Percentiles rank a stretch among this genome's conserved stretches.
phyloP scores from a whole-genome alignment of 257 asterid genomes.

The Sherardia arvensis region DNA sequence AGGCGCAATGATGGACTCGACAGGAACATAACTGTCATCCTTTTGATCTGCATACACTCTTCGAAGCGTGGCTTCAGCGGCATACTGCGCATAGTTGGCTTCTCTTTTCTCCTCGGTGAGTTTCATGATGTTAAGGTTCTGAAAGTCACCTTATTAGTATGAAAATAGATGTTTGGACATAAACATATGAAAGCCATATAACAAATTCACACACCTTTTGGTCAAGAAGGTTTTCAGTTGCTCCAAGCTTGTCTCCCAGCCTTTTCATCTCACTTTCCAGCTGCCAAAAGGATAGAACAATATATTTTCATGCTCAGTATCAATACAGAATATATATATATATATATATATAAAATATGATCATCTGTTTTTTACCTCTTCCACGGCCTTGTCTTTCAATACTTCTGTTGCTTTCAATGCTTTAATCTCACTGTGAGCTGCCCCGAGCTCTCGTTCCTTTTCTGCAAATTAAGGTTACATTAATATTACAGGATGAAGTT shows the following conservation, averaged over 20 bases:
- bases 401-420: slow-evolving; percentile 53
- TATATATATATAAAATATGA: too few relatives aligned
- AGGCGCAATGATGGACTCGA: slow-evolving; percentile 72
- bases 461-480: slow-evolving; percentile 32
- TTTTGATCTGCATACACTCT: slow-evolving; percentile 70
- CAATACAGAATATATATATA: too few relatives aligned
- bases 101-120: slow-evolving; percentile 55
- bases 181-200: not conserved
- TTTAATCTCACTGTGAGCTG: slow-evolving; percentile 63
- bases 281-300: slow-evolving; percentile 23
- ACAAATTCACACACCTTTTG: slow-evolving; percentile 69
- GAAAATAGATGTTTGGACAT: not conserved
- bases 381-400: slow-evolving; percentile 67
- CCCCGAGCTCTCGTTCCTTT: slow-evolving; percentile 51
- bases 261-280: slow-evolving; percentile 44
- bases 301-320: not conserved
- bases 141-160: slow-evolving; percentile 12
- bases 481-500: not conserved
- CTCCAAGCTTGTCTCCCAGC: slow-evolving; percentile 48
- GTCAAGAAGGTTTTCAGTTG: slow-evolving; percentile 37
- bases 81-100: slow-evolving; percentile 76
- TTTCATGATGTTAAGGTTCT: slow-evolving; percentile 70
- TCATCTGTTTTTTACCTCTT: slow-evolving; percentile 70
- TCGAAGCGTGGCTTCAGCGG: slow-evolving; percentile 88
- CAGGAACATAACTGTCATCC: slow-evolving; percentile 54